Base-by-base conservation (phyloP, 768 basidiomycete species). In the Chalciporus sphaerocephalus region DNA sequence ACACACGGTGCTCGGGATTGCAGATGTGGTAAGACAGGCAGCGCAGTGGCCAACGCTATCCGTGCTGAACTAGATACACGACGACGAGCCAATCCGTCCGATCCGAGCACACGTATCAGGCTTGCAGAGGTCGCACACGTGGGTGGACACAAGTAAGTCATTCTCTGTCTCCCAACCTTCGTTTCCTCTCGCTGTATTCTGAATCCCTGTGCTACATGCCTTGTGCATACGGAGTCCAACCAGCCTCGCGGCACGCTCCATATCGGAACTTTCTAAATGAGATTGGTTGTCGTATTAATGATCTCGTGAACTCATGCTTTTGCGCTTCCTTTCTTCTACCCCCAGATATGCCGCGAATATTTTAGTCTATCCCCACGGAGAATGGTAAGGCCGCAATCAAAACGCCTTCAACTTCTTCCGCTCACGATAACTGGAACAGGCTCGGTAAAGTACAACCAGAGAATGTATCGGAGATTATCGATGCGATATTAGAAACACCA, bases 1-100 rank as follows among this genome's bases (percentile, higher is more conserved):
- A 90, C 88, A 4, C 90, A 92, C 59, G 80, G 78, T 5, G 71
- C 76, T 32, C 74, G 88, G 40, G 89, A 92, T 59, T 93, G 89
- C 65, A 74, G 89, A 5, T 92, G 90, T 51, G 85, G 84, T 2
- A 74, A 83, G 10, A 73, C 64, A 17, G 89, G 90, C 0, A 73
- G 74, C 3, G 69, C 67, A 10, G 74, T 92, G 6, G 78, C 72
- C 3, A 66, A 66, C 0, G 73, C 80, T 3, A 58, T 93, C 21
- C 66, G 68, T 15, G 66, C 70, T 4, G 84, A 87, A 57, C 62
- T 86, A 6, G 60, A 59, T 30, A 64, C 57, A 32, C 71, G 73
- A 39, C 62, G 59, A 17, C 48, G 64, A 36, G 49, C 25, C 9
- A 57, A 71, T 25, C 52, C 49, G 6, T 49, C 41, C 3, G 60